Conservation (phyloP, 2,329 filamentous ascomycete species). For the Arthroderma sp. region DNA sequence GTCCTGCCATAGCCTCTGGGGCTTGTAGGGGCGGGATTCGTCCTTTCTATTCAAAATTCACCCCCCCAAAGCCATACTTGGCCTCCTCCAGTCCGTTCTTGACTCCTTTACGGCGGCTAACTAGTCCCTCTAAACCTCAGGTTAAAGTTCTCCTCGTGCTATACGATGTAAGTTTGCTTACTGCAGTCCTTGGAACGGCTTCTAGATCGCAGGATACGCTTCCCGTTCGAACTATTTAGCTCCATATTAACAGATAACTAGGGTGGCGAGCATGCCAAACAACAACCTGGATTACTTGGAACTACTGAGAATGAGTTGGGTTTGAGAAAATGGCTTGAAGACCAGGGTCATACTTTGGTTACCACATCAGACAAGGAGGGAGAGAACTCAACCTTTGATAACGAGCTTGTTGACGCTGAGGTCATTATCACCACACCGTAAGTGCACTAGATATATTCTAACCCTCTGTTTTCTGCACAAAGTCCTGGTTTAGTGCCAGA, state of each 20-base stretch:
- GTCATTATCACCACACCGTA: constrained; percentile 98
- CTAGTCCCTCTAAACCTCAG: constrained; percentile 56
- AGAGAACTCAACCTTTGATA: constrained; percentile 82
- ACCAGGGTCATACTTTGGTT: constrained; percentile 87
- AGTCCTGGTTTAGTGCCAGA: neutral
- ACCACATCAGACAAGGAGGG: constrained; percentile 98
- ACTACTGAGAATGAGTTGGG: constrained; percentile 98
- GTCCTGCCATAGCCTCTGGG: constrained; percentile 41
- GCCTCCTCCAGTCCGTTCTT: constrained; percentile 30
- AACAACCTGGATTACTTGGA: constrained; percentile 79
- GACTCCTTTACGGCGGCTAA: constrained; percentile 48
- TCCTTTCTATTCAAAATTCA: constrained; percentile 1
- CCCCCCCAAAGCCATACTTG: constrained; percentile 11
- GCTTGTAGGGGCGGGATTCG: constrained; percentile 18
- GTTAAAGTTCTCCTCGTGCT: constrained; percentile 91
- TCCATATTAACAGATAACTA: constrained; percentile 17
- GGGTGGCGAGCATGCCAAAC: constrained; percentile 71
- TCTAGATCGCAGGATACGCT: constrained; percentile 14
- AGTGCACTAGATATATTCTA: constrained; percentile 15
- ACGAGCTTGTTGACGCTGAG: constrained; percentile 92
- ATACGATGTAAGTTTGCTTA: constrained; percentile 58
- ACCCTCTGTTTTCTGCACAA: neutral
- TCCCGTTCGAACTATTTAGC: neutral
- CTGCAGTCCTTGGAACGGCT: neutral
- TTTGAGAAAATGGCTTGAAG: constrained; percentile 93